A percentile compares a stretch with the other conserved stretches of the same genome.
Evolutionary conservation across 208 protist species (phyloP).

Genomic region (Eutreptiella sp.): DNA sequence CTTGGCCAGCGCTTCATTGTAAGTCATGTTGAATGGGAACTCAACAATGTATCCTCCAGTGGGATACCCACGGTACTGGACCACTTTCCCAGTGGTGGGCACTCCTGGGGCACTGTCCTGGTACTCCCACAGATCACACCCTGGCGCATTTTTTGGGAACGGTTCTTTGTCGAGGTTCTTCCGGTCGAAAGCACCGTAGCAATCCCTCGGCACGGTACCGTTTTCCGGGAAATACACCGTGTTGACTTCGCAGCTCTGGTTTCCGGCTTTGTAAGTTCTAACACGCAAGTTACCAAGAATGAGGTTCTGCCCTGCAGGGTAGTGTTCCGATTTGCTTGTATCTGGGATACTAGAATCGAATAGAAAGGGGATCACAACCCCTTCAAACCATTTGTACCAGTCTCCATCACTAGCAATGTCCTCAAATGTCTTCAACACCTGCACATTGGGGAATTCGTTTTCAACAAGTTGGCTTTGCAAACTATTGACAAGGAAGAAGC

Average conservation of each 20-base stretch:
- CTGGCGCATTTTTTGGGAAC: no score
- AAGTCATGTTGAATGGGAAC: constrained; percentile 23
- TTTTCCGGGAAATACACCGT: constrained; percentile 7
- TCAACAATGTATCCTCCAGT: constrained; percentile 22
- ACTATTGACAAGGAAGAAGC: background rate
- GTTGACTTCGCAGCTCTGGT: constrained; percentile 1
- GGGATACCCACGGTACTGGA: constrained; percentile 16
- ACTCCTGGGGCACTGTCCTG: background rate
- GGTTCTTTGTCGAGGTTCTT: background rate
- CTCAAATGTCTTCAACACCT: constrained; percentile 9
- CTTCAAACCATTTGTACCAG: constrained; percentile 16
- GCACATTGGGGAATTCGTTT: background rate
- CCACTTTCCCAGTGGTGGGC: constrained; percentile 1
- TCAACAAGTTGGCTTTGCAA: background rate
- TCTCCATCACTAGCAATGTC: background rate
- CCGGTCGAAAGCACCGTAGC: background rate
- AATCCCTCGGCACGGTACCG: no score
- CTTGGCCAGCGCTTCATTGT: background rate
- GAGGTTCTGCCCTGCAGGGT: constrained; percentile 1
- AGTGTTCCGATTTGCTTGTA: background rate
- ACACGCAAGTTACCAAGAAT: background rate
- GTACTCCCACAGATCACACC: background rate
- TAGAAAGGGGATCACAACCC: constrained; percentile 9
- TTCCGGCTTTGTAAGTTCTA: constrained; percentile 5
- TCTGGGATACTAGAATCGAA: constrained; percentile 9